Base-by-base conservation (phyloP, 805 yeast species). In the Metschnikowia picachoensis region DNA sequence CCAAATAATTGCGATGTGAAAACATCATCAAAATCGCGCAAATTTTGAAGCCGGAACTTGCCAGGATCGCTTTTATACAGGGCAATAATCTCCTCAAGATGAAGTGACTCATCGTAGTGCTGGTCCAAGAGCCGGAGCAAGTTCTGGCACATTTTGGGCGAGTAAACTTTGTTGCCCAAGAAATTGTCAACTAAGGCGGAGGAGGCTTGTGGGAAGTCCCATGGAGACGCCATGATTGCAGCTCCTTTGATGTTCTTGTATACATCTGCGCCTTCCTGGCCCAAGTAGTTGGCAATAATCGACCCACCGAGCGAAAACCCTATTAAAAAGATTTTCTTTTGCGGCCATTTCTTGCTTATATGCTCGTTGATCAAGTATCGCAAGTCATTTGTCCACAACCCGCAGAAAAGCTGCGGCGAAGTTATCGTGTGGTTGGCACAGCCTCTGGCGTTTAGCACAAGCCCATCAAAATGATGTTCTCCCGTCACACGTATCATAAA, bases 251-350 rank as follows among this genome's bases (percentile, higher is more conserved):
- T 70, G 44, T 74, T 74, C 1, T 76, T 60, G 42, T 77, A 65
- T 2, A 75, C 78, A 5, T 74, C 74, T 30, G 55, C 60, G 30
- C 64, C 66, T 55, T 82, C 87, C 62, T 83, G 86, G 31, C 87
- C 91, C 43, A 86, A 62, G 58, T 83, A 86, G 58, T 86, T 86
- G 15, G 83, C 71, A 33, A 80, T 57, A 39, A 85, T 72, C 11
- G 85, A 71, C 9, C 87, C 86, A 34, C 95, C 95, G 50, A 86
- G 77, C 1, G 91, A 84, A 53, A 79, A 82, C 0, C 91, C 94
- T 37, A 80, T 74, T 11, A 80, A 71, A 57, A 75, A 85, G n/a
- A 86, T 70, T 48, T 79, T 77, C 64, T 85, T 82, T 29, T 72
- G 65, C 30, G 90, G 89, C 68, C 78, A 79, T 44, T 70, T 71